Percentiles rank a stretch among this genome's conserved stretches.
phyloP scores from a whole-genome alignment of 2,329 filamentous ascomycete genomes.

The Septoria linicola region DNA sequence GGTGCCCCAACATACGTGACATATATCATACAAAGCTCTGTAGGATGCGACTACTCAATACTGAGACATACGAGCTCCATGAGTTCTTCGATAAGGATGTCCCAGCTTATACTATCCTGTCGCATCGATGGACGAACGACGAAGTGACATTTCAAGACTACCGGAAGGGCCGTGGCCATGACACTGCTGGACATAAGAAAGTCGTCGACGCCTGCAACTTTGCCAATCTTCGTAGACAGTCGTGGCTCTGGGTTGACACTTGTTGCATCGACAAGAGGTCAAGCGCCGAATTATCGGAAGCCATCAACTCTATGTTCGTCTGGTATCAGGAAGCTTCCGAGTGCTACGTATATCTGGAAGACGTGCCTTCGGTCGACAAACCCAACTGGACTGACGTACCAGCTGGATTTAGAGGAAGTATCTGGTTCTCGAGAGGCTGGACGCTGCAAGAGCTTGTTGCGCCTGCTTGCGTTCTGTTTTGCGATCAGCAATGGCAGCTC shows the following conservation, averaged over 20 bases:
- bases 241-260: slow-evolving; percentile 23
- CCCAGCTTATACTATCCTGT: slow-evolving; percentile 16
- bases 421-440: slow-evolving; percentile 17
- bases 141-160: slow-evolving; percentile 14
- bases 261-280: slow-evolving; percentile 31
- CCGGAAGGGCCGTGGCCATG: neutral
- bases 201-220: slow-evolving; percentile 7
- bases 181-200: slow-evolving; percentile 1
- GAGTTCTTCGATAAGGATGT: neutral
- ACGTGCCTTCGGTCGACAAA: neutral
- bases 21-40: too few species aligned
- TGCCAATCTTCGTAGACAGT: neutral
- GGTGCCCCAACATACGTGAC: too few species aligned
- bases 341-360: slow-evolving; percentile 14
- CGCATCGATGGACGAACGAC: slow-evolving; percentile 19
- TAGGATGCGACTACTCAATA: neutral
- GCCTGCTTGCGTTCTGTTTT: slow-evolving; percentile 8
- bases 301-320: slow-evolving; percentile 44
- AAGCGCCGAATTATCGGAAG: slow-evolving; percentile 46
- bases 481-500: slow-evolving; percentile 12
- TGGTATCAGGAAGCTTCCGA: slow-evolving; percentile 10
- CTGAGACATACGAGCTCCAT: too few species aligned
- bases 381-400: too few species aligned
- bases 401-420: slow-evolving; percentile 1
- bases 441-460: slow-evolving; percentile 19